Evolutionary conservation across 2,329 filamentous ascomycete species (phyloP).

Genomic region (Fusarium sp.): DNA sequence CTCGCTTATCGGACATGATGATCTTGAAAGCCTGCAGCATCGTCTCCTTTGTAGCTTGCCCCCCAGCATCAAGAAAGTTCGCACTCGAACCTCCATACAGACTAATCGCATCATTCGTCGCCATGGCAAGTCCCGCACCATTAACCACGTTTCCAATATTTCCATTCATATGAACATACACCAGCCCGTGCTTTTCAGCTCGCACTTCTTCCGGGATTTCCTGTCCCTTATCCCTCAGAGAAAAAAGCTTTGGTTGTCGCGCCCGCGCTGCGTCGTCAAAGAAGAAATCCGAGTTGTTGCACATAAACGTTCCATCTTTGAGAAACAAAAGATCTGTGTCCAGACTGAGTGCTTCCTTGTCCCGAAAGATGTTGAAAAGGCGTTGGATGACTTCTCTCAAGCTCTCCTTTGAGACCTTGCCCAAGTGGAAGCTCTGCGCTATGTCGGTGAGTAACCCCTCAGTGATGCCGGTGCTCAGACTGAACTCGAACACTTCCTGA

Average conservation of each 20-base stretch:
- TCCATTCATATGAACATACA: slow-evolving; percentile 73
- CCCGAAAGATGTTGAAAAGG: slow-evolving; percentile 52
- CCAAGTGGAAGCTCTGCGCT: neutral
- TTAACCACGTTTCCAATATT: slow-evolving; percentile 88
- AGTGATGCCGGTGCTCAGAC: slow-evolving; percentile 42
- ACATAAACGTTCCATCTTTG: slow-evolving; percentile 42
- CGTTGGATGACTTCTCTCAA: slow-evolving; percentile 35
- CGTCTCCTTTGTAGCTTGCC: slow-evolving; percentile 84
- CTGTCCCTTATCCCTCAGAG: slow-evolving; percentile 45
- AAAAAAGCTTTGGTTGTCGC: slow-evolving; percentile 54
- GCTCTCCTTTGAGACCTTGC: neutral
- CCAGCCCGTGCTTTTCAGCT: slow-evolving; percentile 71
- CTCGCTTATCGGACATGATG: slow-evolving; percentile 74
- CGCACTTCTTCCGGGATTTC: slow-evolving; percentile 49
- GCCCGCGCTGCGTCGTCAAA: slow-evolving; percentile 59
- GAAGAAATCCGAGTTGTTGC: slow-evolving; percentile 52
- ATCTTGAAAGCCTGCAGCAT: slow-evolving; percentile 81
- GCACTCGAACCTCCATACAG: slow-evolving; percentile 73
- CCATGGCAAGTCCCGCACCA: slow-evolving; percentile 90
- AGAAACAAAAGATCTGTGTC: slow-evolving; percentile 52
- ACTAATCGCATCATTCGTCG: slow-evolving; percentile 82
- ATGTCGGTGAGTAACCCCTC: slow-evolving; percentile 30
- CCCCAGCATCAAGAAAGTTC: slow-evolving; percentile 91
- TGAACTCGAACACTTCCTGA: slow-evolving; percentile 38
- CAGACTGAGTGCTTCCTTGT: slow-evolving; percentile 58